These are phyloP conservation scores for Cadophora gregata DNA, from an alignment of 2,329 filamentous ascomycete genomes.

Conservation along the genomic window DNA sequence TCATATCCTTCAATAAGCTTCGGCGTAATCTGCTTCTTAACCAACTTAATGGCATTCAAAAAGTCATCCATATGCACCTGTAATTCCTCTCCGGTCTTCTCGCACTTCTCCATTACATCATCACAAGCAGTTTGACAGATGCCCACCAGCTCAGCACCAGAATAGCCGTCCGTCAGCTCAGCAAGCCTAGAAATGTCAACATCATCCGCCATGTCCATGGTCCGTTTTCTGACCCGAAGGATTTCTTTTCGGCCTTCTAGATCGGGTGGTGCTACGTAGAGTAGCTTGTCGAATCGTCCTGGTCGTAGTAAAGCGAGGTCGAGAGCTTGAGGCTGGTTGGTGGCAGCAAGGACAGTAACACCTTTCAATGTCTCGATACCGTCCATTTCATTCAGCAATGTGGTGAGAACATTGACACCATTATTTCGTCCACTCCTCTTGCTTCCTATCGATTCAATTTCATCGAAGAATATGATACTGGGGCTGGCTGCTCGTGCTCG, in stretches of 20 bases:
- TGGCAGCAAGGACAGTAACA: slow-evolving; percentile 88
- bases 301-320: slow-evolving; percentile 86
- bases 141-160: slow-evolving; percentile 80
- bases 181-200: slow-evolving; percentile 72
- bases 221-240: slow-evolving; percentile 68
- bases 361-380: slow-evolving; percentile 85
- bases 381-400: slow-evolving; percentile 93
- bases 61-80: slow-evolving; percentile 54
- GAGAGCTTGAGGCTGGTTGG: slow-evolving; percentile 85
- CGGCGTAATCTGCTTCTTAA: slow-evolving; percentile 63
- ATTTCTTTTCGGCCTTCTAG: slow-evolving; percentile 76
- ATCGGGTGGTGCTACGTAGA: slow-evolving; percentile 87
- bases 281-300: slow-evolving; percentile 81
- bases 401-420: slow-evolving; percentile 84
- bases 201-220: slow-evolving; percentile 64
- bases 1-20: slow-evolving; percentile 65
- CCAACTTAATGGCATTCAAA: slow-evolving; percentile 50
- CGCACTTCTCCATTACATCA: slow-evolving; percentile 57
- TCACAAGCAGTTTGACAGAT: slow-evolving; percentile 60
- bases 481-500: slow-evolving; percentile 86
- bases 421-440: slow-evolving; percentile 52
- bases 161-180: slow-evolving; percentile 73
- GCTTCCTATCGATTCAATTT: slow-evolving; percentile 81
- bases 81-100: slow-evolving; percentile 48
- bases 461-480: slow-evolving; percentile 96